Base-by-base conservation (phyloP, 176 grass and related monocot species). In the Ensete glaucum region DNA sequence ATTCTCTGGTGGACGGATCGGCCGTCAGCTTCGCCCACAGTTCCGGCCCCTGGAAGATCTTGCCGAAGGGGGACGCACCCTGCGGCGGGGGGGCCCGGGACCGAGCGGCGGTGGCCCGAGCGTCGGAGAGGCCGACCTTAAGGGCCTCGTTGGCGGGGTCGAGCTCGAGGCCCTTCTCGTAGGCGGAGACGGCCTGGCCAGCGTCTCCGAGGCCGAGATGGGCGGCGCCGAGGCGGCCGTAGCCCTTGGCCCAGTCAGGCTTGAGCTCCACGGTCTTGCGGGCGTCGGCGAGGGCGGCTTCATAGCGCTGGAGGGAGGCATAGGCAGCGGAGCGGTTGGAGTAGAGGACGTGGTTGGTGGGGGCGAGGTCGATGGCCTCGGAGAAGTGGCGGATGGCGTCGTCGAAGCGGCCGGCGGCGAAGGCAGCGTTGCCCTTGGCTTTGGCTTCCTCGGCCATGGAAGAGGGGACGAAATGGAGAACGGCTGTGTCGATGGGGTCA, bases 201-300 rank as follows among this genome's bases (percentile, higher is more conserved):
- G 88, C 86, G 75, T 89, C 85, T 54, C 86, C 85, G 56, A 99
- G 86, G 21, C 96, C 96, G 24, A 99, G 85, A 76, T 91, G 82
- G 1, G 96, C 96, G 2, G 96, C 96, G 34, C 96, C 96, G 9
- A 99, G 90, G 29, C 96, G 88, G 50, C 91, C 89, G 73, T 99
- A 99, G 3, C 88, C 96, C 96, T 99, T 99, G 22, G 88, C 88
- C 96, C 96, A 99, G 69, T 99, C 96, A 53, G 96, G 88, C 83
- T 88, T 99, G 69, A 99, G 84, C 54, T 89, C 88, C 54, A 99
- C 88, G 2, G 96, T 99, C 88, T 85, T 95, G 69, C 87, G 23
- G 20, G 96, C 96, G 66, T 99, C 96, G 59, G 58, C 73, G 48
- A 99, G 88, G 24, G 96, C 96, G 2, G 93, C 88, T 24, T 78